A percentile compares a stretch with the other conserved stretches of the same genome.
phyloP scores from a whole-genome alignment of 1,284 basidiomycete genomes.

The Fomitiporia mediterranea region DNA sequence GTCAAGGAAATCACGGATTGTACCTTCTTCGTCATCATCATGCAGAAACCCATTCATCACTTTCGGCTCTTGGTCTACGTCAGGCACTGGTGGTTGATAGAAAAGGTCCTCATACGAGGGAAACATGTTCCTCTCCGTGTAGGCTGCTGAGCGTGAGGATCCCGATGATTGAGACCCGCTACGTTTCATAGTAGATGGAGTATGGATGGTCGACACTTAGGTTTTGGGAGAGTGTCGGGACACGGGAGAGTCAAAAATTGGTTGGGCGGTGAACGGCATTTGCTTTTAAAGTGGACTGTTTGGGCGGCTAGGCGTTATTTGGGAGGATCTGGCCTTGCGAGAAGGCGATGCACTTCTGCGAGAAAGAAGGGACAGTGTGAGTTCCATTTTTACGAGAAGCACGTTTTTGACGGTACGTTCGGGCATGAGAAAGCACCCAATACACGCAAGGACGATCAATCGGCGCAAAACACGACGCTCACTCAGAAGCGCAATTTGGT shows the following conservation, averaged over 20 bases:
- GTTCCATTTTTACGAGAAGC: background rate
- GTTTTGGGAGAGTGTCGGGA: background rate
- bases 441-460: background rate
- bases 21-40: conserved; percentile 10
- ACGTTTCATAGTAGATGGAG: background rate
- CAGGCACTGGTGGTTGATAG: conserved; percentile 15
- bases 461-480: background rate
- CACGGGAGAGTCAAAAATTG: background rate
- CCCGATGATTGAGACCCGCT: conserved; percentile 10
- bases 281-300: background rate
- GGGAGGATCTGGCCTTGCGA: conserved; percentile 1
- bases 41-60: background rate
- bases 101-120: conserved; percentile 18
- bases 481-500: background rate
- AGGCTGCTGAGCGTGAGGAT: conserved; percentile 4
- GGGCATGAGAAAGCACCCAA: conserved; percentile 2
- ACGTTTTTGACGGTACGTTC: background rate
- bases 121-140: conserved; percentile 5
- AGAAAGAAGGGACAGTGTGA: background rate
- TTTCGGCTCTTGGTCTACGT: background rate
- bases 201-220: background rate
- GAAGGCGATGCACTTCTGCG: background rate
- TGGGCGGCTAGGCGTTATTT: background rate
- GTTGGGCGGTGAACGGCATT: background rate
- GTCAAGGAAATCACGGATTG: conserved; percentile 15